Evolutionary conservation across 2,329 filamentous ascomycete genomes (phyloP).

Genomic region (Nemania sp.): DNA sequence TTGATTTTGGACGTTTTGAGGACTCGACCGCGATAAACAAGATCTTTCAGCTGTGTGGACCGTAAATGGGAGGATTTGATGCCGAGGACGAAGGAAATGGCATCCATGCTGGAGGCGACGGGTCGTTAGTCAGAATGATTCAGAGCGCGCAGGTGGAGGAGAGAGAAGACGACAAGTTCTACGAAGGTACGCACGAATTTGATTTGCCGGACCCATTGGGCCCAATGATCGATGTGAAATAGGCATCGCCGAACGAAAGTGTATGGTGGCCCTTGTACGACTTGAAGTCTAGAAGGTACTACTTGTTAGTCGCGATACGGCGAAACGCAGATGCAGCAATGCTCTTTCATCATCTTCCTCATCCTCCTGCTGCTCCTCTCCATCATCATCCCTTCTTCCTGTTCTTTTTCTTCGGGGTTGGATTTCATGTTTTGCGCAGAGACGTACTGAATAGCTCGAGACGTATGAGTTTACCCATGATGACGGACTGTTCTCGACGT

Average conservation of each 20-base stretch:
- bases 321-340: no score
- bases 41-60: conserved; percentile 88
- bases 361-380: no score
- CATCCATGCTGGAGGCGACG: conserved; percentile 76
- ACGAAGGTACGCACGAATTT: conserved; percentile 71
- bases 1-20: conserved; percentile 91
- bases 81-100: conserved; percentile 96
- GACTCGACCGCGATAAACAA: conserved; percentile 94
- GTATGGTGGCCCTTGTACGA: conserved; percentile 97
- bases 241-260: conserved; percentile 93
- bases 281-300: conserved; percentile 80
- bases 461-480: conserved; percentile 94
- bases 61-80: conserved; percentile 98
- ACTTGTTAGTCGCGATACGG: conserved; percentile 16
- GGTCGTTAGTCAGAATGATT: conserved; percentile 30
- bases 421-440: conserved; percentile 13
- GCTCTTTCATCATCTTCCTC: no score
- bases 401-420: background rate
- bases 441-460: conserved; percentile 78
- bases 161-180: background rate
- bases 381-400: no score
- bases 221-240: conserved; percentile 98
- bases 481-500: conserved; percentile 39
- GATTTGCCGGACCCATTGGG: conserved; percentile 99
- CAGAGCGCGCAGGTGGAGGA: conserved; percentile 1